A percentile compares a stretch with the other conserved stretches of the same genome.
These are phyloP conservation scores for Pinguiococcus pyrenoidosus DNA, from an alignment of 108 stramenopile species.

Conservation along the genomic window DNA sequence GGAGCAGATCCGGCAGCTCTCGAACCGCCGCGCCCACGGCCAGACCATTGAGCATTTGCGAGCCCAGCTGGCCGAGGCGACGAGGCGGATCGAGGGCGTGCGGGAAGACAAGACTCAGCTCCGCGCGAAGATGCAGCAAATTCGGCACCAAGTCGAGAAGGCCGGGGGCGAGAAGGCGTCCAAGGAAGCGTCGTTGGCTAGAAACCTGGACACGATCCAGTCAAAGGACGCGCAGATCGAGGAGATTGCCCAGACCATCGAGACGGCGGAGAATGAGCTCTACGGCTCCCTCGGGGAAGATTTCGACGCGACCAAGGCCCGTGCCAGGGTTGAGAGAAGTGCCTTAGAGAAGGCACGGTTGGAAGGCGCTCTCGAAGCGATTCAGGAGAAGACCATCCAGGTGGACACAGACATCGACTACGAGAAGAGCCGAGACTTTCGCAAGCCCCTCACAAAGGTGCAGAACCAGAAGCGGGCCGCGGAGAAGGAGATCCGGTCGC, in stretches of 20 bases:
- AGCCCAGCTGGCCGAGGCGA: too few species aligned
- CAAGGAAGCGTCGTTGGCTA: too few species aligned
- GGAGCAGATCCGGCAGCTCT: slow-evolving; percentile 36
- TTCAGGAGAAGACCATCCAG: slow-evolving; percentile 58
- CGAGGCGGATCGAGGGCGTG: too few species aligned
- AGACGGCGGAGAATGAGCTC: slow-evolving; percentile 60
- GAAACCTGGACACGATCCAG: too few species aligned
- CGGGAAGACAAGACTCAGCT: too few species aligned
- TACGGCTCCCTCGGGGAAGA: slow-evolving; percentile 48
- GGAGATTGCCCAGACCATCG: slow-evolving; percentile 43
- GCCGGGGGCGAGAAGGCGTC: slow-evolving; percentile 19
- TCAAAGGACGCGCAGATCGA: too few species aligned
- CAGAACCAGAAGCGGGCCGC: slow-evolving; percentile 43
- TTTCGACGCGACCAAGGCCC: slow-evolving; percentile 61
- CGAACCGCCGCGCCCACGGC: slow-evolving; percentile 29
- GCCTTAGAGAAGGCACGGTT: too few species aligned
- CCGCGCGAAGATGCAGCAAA: too few species aligned
- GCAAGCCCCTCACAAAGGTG: slow-evolving; percentile 42
- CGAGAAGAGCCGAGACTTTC: slow-evolving; percentile 40
- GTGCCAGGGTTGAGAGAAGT: slow-evolving; percentile 69
- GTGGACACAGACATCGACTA: slow-evolving; percentile 38
- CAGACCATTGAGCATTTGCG: too few species aligned
- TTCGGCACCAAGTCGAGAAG: slow-evolving; percentile 39
- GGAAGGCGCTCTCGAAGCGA: slow-evolving; percentile 41
- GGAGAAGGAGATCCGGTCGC: slow-evolving; percentile 33